Conservation (phyloP, 2,329 filamentous ascomycete genomes). For the Aaosphaeria arxii region DNA sequence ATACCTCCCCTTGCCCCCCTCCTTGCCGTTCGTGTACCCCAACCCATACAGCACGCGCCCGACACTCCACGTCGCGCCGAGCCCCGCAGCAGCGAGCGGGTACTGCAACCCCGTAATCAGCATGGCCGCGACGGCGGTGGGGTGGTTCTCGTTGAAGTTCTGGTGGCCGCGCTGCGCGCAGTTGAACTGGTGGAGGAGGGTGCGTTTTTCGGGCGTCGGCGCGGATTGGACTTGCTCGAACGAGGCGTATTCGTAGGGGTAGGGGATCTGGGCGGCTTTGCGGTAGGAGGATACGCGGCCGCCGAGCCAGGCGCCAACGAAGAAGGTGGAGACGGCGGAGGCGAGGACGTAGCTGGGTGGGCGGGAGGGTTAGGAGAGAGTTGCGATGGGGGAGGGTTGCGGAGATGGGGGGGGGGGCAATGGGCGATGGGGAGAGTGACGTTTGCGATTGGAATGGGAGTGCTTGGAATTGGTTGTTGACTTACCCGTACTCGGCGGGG, state of each 20-base stretch:
- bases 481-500: background rate
- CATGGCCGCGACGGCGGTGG: conserved; percentile 49
- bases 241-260: conserved; percentile 59
- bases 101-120: conserved; percentile 55
- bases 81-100: conserved; percentile 45
- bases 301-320: conserved; percentile 54
- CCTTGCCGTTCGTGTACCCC: conserved; percentile 43
- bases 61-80: conserved; percentile 52
- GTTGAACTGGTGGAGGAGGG: conserved; percentile 47
- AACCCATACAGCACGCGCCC: conserved; percentile 48
- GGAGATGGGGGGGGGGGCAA: background rate
- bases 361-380: background rate
- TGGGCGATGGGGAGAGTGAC: background rate
- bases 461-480: background rate
- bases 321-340: conserved; percentile 53
- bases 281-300: conserved; percentile 45
- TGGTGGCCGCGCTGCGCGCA: conserved; percentile 44
- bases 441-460: background rate
- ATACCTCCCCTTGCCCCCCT: conserved; percentile 45
- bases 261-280: conserved; percentile 52
- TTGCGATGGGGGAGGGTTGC: conserved; percentile 5
- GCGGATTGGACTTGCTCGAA: conserved; percentile 47
- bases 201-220: conserved; percentile 37
- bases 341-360: conserved; percentile 52
- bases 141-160: conserved; percentile 60